Conservation (phyloP, 2,329 filamentous ascomycete species). For the Xylaria sp. region DNA sequence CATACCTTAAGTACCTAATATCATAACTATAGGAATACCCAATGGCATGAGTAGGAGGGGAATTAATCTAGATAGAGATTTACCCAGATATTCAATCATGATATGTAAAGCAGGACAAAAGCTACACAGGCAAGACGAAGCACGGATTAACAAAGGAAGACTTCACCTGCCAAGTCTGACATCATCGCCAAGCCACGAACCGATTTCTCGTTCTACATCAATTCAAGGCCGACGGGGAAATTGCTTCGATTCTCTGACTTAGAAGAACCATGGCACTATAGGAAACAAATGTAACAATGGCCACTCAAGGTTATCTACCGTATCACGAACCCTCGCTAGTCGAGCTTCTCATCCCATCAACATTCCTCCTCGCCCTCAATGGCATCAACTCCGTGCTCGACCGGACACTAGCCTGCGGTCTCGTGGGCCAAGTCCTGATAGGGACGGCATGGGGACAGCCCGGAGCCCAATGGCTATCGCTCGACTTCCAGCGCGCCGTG, state of each 20-base stretch:
- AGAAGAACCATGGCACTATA: background rate
- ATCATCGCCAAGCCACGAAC: conserved; percentile 24
- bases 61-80: too few species aligned
- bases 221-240: background rate
- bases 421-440: conserved; percentile 77
- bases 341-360: conserved; percentile 68
- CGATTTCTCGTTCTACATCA: background rate
- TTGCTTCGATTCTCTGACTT: background rate
- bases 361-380: conserved; percentile 73
- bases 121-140: too few species aligned
- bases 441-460: conserved; percentile 78
- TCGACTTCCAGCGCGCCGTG: conserved; percentile 56
- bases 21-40: too few species aligned
- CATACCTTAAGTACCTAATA: too few species aligned
- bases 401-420: conserved; percentile 72
- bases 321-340: conserved; percentile 73
- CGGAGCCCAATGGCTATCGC: conserved; percentile 68
- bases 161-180: conserved; percentile 1
- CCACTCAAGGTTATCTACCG: conserved; percentile 52
- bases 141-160: background rate
- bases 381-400: conserved; percentile 67
- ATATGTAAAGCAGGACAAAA: background rate
- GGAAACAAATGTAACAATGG: conserved; percentile 5
- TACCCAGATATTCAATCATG: background rate
- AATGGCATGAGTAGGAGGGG: too few species aligned